Evolutionary conservation across 2,329 filamentous ascomycete genomes (phyloP), one percentile per base, ranked within the genome.

Genomic region (Ophiocordyceps polyrhachis-furcata): DNA sequence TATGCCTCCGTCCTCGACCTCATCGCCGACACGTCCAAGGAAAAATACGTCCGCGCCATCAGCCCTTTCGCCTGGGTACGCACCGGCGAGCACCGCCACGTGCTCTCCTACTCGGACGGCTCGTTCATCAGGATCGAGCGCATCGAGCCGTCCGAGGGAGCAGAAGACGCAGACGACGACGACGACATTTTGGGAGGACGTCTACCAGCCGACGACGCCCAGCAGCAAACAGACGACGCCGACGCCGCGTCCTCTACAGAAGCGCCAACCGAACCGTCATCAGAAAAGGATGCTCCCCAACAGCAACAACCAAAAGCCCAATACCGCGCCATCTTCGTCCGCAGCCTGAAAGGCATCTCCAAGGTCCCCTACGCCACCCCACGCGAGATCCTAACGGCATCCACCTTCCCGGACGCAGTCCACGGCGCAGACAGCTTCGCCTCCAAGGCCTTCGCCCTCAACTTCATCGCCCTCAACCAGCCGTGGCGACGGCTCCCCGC

Each of bases 1-100:
- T 98, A 96, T 59, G 82, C 83, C 47, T 89, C 82, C 2, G 79
- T 98, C n/a, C 80, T 87, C 50, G 91, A 96, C 54, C 72, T 98
- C 14, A 81, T 98, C 32, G 73, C 80, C 41, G 89, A 96, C 58
- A 81, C 79, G 1, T 81, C 79, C 3, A 76, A 75, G 25, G 89
- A 96, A 55, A 70, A 70, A 41, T 81, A 88, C 55, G 87, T 96
- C 48, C 77, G 85, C 41, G 67, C 72, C 15, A 67, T 93, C 19
- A 94, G 86, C 56, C 69, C 69, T 14, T 67, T 83, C 56, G 71
- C 85, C 0, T 98, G 91, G 91, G 86, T 96, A 2, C 76, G 81
- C 52, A 73, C 89, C 32, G 76, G 71, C n/a, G 65, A 70, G 1
- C 67, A 79, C 43, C 76, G 73, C 47, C 93, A 83, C 59, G 66